Evolutionary conservation across 139 green algal species (phyloP).

Genomic region (Picochlorum sp.): DNA sequence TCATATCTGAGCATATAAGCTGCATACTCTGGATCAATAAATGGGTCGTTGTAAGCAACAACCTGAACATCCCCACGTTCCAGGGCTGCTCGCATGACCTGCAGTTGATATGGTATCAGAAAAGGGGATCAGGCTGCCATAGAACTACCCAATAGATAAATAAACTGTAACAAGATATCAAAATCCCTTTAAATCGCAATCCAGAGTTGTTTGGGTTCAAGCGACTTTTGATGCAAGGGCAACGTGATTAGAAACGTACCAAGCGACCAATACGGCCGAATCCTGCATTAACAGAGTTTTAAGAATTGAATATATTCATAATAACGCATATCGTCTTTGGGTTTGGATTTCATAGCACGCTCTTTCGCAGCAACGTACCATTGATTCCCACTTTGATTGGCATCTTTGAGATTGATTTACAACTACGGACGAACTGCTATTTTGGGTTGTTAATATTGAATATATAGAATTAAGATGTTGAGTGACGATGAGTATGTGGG

Average conservation of each 20-base stretch:
- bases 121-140: too few relatives aligned
- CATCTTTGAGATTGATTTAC: background rate
- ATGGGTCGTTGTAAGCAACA: constrained; percentile 82
- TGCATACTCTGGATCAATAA: constrained; percentile 60
- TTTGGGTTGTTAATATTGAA: too few relatives aligned
- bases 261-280: constrained; percentile 86
- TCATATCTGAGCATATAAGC: constrained; percentile 91
- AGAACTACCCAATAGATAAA: too few relatives aligned
- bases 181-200: too few relatives aligned
- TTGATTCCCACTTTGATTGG: constrained; percentile 83
- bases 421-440: too few relatives aligned
- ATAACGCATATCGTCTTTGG: too few relatives aligned
- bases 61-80: constrained; percentile 73
- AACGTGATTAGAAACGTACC: constrained; percentile 26
- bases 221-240: too few relatives aligned
- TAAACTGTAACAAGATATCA: too few relatives aligned
- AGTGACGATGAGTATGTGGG: too few relatives aligned
- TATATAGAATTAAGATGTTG: too few relatives aligned
- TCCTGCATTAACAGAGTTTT: constrained; percentile 31
- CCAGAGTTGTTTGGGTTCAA: too few relatives aligned
- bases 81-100: constrained; percentile 56
- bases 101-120: background rate
- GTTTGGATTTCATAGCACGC: background rate
- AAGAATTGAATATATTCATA: too few relatives aligned
- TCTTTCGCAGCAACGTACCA: constrained; percentile 31